Conservation (phyloP, 2,329 filamentous ascomycete species). For the Blastomyces silverae region DNA sequence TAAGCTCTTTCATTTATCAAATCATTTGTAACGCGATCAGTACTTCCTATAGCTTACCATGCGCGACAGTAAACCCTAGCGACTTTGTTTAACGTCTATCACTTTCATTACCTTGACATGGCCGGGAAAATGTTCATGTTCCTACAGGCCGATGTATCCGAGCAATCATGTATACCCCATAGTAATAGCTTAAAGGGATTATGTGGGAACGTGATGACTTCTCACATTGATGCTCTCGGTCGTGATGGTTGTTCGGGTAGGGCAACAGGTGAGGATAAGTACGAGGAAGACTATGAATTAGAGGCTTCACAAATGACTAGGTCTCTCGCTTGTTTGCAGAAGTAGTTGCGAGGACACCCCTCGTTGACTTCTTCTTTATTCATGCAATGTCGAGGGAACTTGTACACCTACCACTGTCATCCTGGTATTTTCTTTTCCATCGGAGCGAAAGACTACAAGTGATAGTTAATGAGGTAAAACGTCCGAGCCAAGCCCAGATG, state of each 20-base stretch:
- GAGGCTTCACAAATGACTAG: neutral
- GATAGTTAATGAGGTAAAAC: neutral
- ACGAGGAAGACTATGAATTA: neutral
- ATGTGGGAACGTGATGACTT: neutral
- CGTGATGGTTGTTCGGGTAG: neutral
- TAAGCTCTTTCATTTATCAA: constrained; percentile 3
- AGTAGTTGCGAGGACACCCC: neutral
- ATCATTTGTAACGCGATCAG: neutral
- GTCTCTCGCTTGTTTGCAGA: neutral
- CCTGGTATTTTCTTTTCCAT: neutral
- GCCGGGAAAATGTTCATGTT: neutral
- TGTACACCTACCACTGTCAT: neutral
- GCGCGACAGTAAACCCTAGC: constrained; percentile 7
- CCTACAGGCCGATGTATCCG: neutral
- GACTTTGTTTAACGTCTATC: neutral
- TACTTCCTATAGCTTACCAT: neutral
- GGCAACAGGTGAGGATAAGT: neutral
- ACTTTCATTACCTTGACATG: neutral
- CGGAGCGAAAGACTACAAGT: neutral
- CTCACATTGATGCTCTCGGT: neutral
- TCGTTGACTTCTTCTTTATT: neutral
- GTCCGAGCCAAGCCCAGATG: neutral
- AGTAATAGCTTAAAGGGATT: neutral
- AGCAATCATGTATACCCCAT: neutral
- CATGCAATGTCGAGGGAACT: neutral